Percentiles rank a stretch among this genome's conserved stretches.
phyloP scores from a whole-genome alignment of 192 early-diverging fungal genomes.

The Coemansia sp. region DNA sequence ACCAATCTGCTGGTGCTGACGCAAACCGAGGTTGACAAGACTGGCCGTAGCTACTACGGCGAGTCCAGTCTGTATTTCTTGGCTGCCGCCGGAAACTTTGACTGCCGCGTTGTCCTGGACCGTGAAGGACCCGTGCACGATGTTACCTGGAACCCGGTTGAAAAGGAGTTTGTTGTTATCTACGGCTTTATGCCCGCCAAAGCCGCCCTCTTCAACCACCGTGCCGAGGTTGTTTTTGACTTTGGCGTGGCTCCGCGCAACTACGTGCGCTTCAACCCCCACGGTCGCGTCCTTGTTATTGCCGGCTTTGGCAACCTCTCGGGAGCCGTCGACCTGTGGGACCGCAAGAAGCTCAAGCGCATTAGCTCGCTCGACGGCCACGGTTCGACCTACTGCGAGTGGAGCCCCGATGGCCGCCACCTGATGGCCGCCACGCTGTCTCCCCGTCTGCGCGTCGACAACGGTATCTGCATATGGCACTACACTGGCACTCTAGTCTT shows the following conservation, averaged over 20 bases:
- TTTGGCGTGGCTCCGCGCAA: slow-evolving; percentile 88
- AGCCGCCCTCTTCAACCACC: slow-evolving; percentile 88
- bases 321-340: slow-evolving; percentile 92
- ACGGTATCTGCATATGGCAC: slow-evolving; percentile 96
- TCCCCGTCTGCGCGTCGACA: slow-evolving; percentile 92
- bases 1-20: slow-evolving; percentile 87
- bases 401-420: slow-evolving; percentile 90
- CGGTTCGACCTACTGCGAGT: slow-evolving; percentile 81
- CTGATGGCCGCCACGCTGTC: slow-evolving; percentile 91
- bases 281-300: slow-evolving; percentile 82
- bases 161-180: slow-evolving; percentile 95
- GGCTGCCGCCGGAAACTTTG: slow-evolving; percentile 85
- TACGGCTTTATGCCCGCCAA: slow-evolving; percentile 95
- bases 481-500: slow-evolving; percentile 83
- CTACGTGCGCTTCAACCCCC: slow-evolving; percentile 81
- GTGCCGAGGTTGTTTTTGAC: slow-evolving; percentile 74
- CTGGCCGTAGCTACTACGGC: slow-evolving; percentile 95
- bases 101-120: slow-evolving; percentile 79
- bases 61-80: slow-evolving; percentile 92
- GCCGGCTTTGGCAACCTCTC: slow-evolving; percentile 96
- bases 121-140: slow-evolving; percentile 92
- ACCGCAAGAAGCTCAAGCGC: slow-evolving; percentile 81
- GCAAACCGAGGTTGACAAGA: slow-evolving; percentile 92
- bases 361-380: slow-evolving; percentile 73
- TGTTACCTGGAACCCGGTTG: slow-evolving; percentile 89